phyloP scores from a whole-genome alignment of 2,329 filamentous ascomycete species.

The Arachnomyces sp. region DNA sequence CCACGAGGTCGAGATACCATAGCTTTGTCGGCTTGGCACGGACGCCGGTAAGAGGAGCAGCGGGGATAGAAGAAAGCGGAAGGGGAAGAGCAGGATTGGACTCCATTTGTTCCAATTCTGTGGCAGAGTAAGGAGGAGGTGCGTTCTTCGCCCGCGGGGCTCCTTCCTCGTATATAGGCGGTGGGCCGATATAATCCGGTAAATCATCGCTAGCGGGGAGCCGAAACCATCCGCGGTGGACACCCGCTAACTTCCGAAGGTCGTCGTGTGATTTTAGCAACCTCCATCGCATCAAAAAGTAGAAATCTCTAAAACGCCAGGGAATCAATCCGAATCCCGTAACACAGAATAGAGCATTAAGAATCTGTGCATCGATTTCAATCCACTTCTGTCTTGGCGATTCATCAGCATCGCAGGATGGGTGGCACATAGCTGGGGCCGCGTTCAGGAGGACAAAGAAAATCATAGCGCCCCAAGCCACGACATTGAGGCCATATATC shows the following conservation, averaged over 20 bases:
- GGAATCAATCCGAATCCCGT: conserved; percentile 78
- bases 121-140: conserved; percentile 19
- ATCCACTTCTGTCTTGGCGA: conserved; percentile 77
- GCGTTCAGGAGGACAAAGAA: conserved; percentile 76
- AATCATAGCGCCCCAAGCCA: conserved; percentile 88
- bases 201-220: conserved; percentile 59
- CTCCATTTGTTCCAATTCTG: conserved; percentile 49
- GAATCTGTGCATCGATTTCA: conserved; percentile 74
- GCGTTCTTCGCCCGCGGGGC: conserved; percentile 10
- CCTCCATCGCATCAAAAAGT: conserved; percentile 62
- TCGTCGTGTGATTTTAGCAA: conserved; percentile 46
- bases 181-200: conserved; percentile 25
- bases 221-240: conserved; percentile 70
- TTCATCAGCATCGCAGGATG: conserved; percentile 62
- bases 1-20: conserved; percentile 73
- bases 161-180: conserved; percentile 14
- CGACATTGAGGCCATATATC: conserved; percentile 71
- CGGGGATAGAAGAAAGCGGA: conserved; percentile 56
- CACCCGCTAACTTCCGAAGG: conserved; percentile 62
- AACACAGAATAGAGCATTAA: conserved; percentile 79
- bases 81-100: conserved; percentile 50
- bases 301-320: conserved; percentile 76
- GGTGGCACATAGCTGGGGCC: conserved; percentile 47
- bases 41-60: conserved; percentile 62
- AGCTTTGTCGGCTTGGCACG: conserved; percentile 58